These are phyloP conservation scores for Pistacia integerrima DNA, from an alignment of 345 rosid species.

Conservation along the genomic window DNA sequence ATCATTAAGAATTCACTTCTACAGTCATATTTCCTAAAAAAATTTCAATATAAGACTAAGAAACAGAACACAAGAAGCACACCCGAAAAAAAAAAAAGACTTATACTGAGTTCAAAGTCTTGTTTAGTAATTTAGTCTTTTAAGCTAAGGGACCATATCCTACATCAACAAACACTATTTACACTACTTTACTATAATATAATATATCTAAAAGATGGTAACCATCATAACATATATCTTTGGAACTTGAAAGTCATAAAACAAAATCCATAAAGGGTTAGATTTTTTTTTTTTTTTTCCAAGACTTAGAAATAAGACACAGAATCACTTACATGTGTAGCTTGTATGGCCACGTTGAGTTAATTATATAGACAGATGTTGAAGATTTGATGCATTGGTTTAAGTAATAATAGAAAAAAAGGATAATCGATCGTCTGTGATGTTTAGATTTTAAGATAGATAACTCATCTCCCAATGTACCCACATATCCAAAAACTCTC, in stretches of 20 bases:
- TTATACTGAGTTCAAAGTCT: neutral
- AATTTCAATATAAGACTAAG: neutral
- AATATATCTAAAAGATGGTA: too few species aligned
- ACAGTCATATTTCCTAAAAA: too few species aligned
- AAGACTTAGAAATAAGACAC: neutral
- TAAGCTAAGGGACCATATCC: neutral
- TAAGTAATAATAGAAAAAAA: too few species aligned
- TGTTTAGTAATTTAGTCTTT: neutral
- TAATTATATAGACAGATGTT: neutral
- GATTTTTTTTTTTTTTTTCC: neutral
- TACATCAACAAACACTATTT: too few species aligned
- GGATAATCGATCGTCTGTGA: too few species aligned
- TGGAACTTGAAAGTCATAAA: neutral
- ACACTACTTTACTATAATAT: too few species aligned
- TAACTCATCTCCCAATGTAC: neutral
- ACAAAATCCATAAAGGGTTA: neutral
- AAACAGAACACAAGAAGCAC: too few species aligned
- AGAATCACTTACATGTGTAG: neutral
- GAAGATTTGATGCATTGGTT: neutral
- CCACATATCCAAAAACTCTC: constrained; percentile 11
- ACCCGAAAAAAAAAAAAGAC: too few species aligned
- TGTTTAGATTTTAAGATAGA: too few species aligned
- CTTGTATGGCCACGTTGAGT: neutral
- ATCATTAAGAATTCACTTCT: too few species aligned
- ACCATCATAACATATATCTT: neutral